These are phyloP conservation scores for Boehmeria nivea DNA, from an alignment of 306 rosid genomes.

Conservation along the genomic window DNA sequence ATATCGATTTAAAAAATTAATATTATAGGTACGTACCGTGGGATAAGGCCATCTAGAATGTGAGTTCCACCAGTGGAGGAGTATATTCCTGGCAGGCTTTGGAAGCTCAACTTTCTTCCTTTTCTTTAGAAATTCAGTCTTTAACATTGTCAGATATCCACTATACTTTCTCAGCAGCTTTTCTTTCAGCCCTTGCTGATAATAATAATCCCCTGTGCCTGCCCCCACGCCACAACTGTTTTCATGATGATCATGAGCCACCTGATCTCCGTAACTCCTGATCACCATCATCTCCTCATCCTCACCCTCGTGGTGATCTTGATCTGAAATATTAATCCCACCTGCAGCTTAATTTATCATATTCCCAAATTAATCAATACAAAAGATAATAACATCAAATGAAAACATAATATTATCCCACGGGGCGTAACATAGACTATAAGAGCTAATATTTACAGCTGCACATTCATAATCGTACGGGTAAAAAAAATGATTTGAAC, in stretches of 20 bases:
- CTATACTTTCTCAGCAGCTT: slow-evolving; percentile 74
- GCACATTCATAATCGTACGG: too few relatives aligned
- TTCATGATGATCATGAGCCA: slow-evolving; percentile 25
- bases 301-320: slow-evolving; percentile 2
- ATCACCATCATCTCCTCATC: slow-evolving; percentile 7
- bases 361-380: too few relatives aligned
- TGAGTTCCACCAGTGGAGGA: slow-evolving; percentile 67
- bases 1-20: too few relatives aligned
- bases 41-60: slow-evolving; percentile 92
- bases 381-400: too few relatives aligned
- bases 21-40: slow-evolving; percentile 36
- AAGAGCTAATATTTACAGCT: too few relatives aligned
- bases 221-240: neutral
- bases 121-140: slow-evolving; percentile 60
- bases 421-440: too few relatives aligned
- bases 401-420: too few relatives aligned
- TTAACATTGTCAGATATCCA: slow-evolving; percentile 65
- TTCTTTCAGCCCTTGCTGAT: slow-evolving; percentile 48
- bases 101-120: slow-evolving; percentile 91
- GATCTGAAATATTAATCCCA: neutral
- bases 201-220: slow-evolving; percentile 15
- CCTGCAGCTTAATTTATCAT: too few relatives aligned
- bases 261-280: slow-evolving; percentile 35
- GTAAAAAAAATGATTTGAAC: too few relatives aligned
- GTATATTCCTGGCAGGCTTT: slow-evolving; percentile 54